A percentile compares a stretch with the other conserved stretches of the same genome.
These are phyloP conservation scores for Teratosphaeria zuluensis DNA, from an alignment of 2,329 filamentous ascomycete species.

Conservation along the genomic window DNA sequence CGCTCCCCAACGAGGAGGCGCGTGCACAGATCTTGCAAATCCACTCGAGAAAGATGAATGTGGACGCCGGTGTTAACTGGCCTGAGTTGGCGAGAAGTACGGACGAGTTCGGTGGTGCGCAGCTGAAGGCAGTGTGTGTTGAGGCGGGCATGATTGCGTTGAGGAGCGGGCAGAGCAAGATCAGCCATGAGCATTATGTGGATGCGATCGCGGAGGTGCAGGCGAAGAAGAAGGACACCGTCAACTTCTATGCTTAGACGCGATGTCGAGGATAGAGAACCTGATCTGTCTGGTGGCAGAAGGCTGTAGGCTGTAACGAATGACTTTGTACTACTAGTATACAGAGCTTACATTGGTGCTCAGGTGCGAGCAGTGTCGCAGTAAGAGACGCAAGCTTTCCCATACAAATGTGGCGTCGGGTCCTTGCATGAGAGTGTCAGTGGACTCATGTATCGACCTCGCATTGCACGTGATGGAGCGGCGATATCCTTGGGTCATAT, in stretches of 20 bases:
- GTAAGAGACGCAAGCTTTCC: neutral
- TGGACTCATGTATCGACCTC: no score
- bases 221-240: conserved; percentile 68
- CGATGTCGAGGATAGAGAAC: neutral
- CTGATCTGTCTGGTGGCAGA: neutral
- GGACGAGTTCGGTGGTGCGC: conserved; percentile 95
- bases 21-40: conserved; percentile 95
- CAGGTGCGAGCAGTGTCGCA: neutral
- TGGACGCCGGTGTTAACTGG: conserved; percentile 91
- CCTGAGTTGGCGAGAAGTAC: conserved; percentile 89
- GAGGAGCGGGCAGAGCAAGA: conserved; percentile 88
- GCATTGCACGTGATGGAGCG: no score
- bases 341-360: neutral
- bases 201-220: conserved; percentile 96
- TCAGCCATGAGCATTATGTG: conserved; percentile 96
- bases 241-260: conserved; percentile 27
- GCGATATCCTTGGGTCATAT: no score
- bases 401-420: no score
- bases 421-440: no score
- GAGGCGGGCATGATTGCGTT: conserved; percentile 99
- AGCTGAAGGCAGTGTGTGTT: conserved; percentile 96
- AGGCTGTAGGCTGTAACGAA: neutral
- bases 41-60: conserved; percentile 96
- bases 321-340: neutral
- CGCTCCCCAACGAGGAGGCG: conserved; percentile 93